Evolutionary conservation across 2,329 filamentous ascomycete species (phyloP).

Genomic region (Phoma sp.): DNA sequence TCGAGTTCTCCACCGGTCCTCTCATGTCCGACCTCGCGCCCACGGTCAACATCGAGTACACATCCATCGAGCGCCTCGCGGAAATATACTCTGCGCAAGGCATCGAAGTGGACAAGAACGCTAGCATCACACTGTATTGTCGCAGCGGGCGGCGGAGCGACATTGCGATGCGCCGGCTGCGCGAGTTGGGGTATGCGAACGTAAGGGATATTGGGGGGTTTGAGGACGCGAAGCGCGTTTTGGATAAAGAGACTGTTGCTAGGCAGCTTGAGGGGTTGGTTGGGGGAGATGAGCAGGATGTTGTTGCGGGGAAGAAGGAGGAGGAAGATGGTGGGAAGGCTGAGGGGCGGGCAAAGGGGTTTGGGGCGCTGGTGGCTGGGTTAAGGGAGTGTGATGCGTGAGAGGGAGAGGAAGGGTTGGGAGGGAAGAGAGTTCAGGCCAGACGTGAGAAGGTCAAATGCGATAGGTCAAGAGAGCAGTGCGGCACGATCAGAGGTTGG

Average conservation of each 20-base stretch:
- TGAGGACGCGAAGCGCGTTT: conserved; percentile 38
- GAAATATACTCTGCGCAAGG: conserved; percentile 26
- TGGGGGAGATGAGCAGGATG: not conserved
- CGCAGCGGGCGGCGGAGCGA: conserved; percentile 43
- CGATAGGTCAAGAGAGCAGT: not conserved
- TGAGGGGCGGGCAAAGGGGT: conserved; percentile 22
- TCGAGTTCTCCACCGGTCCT: conserved; percentile 43
- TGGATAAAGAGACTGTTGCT: conserved; percentile 37
- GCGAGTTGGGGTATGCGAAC: conserved; percentile 35
- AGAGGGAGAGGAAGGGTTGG: not conserved
- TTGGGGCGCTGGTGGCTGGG: conserved; percentile 33
- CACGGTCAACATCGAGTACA: conserved; percentile 49
- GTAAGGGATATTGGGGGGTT: conserved; percentile 47
- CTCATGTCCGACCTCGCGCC: conserved; percentile 32
- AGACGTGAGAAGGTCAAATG: not conserved
- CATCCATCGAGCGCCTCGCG: conserved; percentile 39
- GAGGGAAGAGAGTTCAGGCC: no score
- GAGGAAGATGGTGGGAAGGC: conserved; percentile 3
- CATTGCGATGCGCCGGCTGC: conserved; percentile 41
- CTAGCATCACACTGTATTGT: conserved; percentile 48
- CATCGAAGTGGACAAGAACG: conserved; percentile 30
- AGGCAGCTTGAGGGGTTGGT: conserved; percentile 20
- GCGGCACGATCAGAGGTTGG: not conserved
- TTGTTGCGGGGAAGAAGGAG: not conserved
- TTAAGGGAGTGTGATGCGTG: conserved; percentile 27